Base-by-base conservation (phyloP, 768 basidiomycete genomes). In the Terana coerulea region DNA sequence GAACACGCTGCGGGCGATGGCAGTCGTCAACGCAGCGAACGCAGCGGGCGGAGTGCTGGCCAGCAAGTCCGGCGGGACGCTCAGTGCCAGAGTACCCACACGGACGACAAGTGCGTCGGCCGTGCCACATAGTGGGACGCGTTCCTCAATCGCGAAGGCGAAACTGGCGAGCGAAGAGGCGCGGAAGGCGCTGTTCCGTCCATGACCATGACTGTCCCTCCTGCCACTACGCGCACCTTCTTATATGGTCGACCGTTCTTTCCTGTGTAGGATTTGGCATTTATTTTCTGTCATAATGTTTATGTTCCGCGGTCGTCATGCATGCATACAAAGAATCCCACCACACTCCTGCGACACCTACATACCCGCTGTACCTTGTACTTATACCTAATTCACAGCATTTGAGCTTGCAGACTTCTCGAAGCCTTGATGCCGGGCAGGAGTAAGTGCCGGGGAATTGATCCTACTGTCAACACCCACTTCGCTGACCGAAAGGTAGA, bases 1-100 rank as follows among this genome's bases (percentile, higher is more conserved):
- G 0, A 75, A 80, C 42, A 58, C 79, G 22, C 62, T 88, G 48
- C 69, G 86, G 15, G 81, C 75, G 2, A 75, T 85, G 12, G 86
- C 86, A 4, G 80, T 60, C 12, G 56, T 61, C 28, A 65, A 65
- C 42, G 58, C 79, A 19, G 73, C 75, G 29, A 68, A 71, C 44
- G 52, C 54, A 29, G 78, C 76, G 41, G 19, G 53, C 52, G 29
- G 37, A 36, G 1, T 43, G 9, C 31, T 42, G n/a, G 19, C 22
- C 17, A 54, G 35, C n/a, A 24, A 47, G n/a, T 33, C 41, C 22
- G 59, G 54, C 44, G 44, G 31, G 8, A 43, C 22, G 28, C 15
- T 43, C 35, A 12, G 29, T 29, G 29, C 19, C 15, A 35, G 43
- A 30, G 47, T 25, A 35, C 56, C 46, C 43, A 47, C 11, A 56